Base-by-base conservation (phyloP, 169 alveolate genomes). In the Plasmodium coatneyi region DNA sequence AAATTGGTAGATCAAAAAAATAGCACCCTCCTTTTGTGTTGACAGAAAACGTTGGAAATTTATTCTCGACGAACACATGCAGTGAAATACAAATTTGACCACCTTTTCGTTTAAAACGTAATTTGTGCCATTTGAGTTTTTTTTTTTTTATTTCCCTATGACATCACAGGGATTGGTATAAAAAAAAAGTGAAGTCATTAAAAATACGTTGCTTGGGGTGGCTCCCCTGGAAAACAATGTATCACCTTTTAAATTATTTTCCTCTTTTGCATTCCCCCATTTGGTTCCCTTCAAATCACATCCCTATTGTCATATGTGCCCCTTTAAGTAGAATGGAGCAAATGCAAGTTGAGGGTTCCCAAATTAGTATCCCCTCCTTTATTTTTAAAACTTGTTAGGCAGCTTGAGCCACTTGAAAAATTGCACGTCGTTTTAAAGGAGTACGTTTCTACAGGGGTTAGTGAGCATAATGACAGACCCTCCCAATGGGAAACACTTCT, bases 51-150 rank as follows among this genome's bases (percentile, higher is more conserved):
- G 76, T 19, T 66, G 76, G 76, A 66, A 66, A 66, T 25, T 66
- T 66, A 66, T 66, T 19, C 76, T 66, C 36, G 16, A 66, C 76
- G 76, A 32, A 66, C 76, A 66, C 76, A 66, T 66, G 41, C 76
- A 66, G 36, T 66, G 32, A n/a, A 66, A 66, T 28, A 7, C n/a
- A 28, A 9, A 25, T n/a, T 66, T 66, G 16, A 66, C 76, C 30
- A 19, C 36, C 36, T 66, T 22, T 66, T 66, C 76, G 30, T 16
- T 66, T 66, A 66, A 66, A 66, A n/a, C n/a, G 36, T 19, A 66
- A 66, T 22, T 66, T 66, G n/a, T 66, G 0, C 3, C 36, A 28
- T 28, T 66, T 25, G 41, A 66, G 1, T 28, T 66, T 16, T 16
- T 19, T 25, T 60, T 60, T 25, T 22, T 66, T 66, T n/a, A 66